Conservation (phyloP, 176 grass and related monocot species). For the Rhynchospora breviuscula region DNA sequence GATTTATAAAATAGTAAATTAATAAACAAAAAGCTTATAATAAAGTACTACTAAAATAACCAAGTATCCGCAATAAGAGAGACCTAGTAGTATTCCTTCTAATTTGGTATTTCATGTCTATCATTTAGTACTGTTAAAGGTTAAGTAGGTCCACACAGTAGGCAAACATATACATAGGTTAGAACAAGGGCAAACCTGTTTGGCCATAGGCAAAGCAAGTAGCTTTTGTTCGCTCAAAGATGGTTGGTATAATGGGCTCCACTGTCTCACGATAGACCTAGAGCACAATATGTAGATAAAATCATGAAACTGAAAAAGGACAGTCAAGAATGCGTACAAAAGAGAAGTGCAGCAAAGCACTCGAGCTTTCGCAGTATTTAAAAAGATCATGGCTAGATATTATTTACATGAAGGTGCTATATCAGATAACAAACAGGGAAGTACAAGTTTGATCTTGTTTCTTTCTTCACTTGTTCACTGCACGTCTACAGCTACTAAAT, state of each 20-base stretch:
- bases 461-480: background rate
- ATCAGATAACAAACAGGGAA: background rate
- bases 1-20: background rate
- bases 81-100: background rate
- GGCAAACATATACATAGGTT: background rate
- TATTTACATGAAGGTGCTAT: background rate
- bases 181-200: slow-evolving; percentile 56
- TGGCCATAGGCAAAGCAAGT: slow-evolving; percentile 98
- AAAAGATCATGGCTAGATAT: background rate
- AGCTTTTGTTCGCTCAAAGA: slow-evolving; percentile 98
- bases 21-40: background rate
- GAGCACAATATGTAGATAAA: slow-evolving; percentile 26
- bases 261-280: slow-evolving; percentile 89
- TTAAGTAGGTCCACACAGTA: background rate
- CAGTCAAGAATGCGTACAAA: background rate
- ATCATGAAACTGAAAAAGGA: slow-evolving; percentile 8
- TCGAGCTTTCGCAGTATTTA: slow-evolving; percentile 3
- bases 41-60: background rate
- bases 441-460: background rate
- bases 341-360: background rate
- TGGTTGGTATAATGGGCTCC: slow-evolving; percentile 94
- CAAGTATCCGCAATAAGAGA: background rate
- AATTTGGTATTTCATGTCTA: slow-evolving; percentile 16
- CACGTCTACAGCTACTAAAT: background rate
- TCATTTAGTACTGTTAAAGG: background rate